Percentiles rank a stretch among this genome's conserved stretches.
Conservation (phyloP, 306 rosid genomes). For the Boehmeria nivea region DNA sequence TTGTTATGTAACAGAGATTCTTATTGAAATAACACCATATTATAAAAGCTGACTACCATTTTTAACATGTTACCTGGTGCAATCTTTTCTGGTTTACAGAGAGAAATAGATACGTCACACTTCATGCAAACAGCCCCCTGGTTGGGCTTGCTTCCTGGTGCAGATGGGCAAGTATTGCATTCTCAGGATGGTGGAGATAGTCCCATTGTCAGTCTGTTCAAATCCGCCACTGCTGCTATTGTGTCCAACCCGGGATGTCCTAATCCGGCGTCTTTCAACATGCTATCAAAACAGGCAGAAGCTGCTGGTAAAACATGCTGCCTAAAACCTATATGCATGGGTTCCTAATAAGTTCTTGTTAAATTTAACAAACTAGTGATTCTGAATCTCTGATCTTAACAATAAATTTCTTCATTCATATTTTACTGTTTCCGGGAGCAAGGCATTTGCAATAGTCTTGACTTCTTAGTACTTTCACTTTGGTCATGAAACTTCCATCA, state of each 20-base stretch:
- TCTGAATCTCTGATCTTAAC: not conserved
- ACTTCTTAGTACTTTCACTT: too few relatives aligned
- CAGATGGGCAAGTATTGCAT: conserved; percentile 81
- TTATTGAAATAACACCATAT: too few relatives aligned
- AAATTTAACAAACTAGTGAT: not conserved
- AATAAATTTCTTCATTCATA: too few relatives aligned
- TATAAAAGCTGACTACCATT: too few relatives aligned
- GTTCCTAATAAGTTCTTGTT: not conserved
- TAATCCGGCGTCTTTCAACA: conserved; percentile 66
- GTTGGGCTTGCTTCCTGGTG: conserved; percentile 91
- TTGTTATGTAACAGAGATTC: too few relatives aligned
- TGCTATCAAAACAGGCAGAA: conserved; percentile 93
- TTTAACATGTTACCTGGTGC: too few relatives aligned
- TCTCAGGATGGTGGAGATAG: conserved; percentile 86
- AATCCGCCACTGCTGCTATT: conserved; percentile 70
- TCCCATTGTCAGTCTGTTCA: conserved; percentile 85
- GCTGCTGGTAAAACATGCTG: conserved; percentile 98
- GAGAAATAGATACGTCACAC: conserved; percentile 72
- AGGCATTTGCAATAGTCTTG: too few relatives aligned
- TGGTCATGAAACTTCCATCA: too few relatives aligned
- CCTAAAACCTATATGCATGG: too few relatives aligned
- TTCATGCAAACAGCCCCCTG: conserved; percentile 99
- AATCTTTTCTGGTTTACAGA: conserved; percentile 36
- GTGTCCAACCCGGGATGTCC: conserved; percentile 64
- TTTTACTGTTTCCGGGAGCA: too few relatives aligned